Evolutionary conservation across 306 rosid species (phyloP).

Genomic region (Myrica gale): DNA sequence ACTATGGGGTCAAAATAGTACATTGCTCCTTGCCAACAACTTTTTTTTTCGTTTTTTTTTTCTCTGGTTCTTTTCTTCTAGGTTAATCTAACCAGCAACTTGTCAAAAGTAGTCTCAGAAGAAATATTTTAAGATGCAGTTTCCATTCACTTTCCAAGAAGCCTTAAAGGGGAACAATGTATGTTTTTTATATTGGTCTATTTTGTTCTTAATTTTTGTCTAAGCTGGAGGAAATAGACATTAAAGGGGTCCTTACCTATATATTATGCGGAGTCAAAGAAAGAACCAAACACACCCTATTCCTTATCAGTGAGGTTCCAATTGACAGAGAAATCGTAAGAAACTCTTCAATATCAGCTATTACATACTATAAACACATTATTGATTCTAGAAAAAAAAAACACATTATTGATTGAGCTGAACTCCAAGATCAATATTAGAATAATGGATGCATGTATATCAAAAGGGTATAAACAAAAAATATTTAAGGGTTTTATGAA

Average conservation of each 20-base stretch:
- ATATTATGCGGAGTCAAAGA: conserved; percentile 8
- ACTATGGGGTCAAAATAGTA: conserved; percentile 24
- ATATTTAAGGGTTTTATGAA: no score
- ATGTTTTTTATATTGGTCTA: no score
- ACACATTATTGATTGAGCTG: neutral
- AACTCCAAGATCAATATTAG: neutral
- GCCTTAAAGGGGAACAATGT: conserved; percentile 5
- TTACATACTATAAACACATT: no score
- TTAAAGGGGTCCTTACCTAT: neutral
- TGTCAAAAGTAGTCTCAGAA: conserved; percentile 6
- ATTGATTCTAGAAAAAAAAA: no score
- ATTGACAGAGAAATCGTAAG: neutral
- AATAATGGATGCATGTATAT: neutral
- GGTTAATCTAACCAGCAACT: neutral
- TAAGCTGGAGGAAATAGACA: neutral
- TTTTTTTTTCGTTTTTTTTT: no score
- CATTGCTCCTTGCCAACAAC: neutral
- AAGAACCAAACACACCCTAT: neutral
- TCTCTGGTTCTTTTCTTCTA: no score
- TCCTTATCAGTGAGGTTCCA: neutral
- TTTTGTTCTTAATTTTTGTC: no score
- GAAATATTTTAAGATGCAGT: conserved; percentile 2
- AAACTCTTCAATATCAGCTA: no score
- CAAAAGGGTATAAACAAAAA: no score
- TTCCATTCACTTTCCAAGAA: conserved; percentile 38